A percentile compares a stretch with the other conserved stretches of the same genome.
Conservation (phyloP, 2,329 filamentous ascomycete species). For the Chrysoporthe cubensis region DNA sequence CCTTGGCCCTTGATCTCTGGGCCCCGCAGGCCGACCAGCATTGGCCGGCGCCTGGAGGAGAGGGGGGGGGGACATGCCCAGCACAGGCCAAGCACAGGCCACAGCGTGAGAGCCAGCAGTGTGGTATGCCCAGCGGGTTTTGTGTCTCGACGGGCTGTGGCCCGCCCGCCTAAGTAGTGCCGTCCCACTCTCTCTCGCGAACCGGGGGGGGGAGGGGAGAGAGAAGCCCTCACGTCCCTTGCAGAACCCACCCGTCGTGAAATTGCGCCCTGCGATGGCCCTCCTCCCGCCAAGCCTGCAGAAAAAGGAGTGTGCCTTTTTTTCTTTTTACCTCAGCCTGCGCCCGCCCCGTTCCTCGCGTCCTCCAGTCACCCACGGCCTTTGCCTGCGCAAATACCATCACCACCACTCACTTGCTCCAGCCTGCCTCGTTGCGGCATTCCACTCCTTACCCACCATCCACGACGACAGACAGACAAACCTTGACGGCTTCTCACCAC, state of each 20-base stretch:
- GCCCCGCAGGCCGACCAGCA: slow-evolving; percentile 1
- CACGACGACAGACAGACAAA: neutral
- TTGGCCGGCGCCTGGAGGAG: neutral
- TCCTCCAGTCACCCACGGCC: neutral
- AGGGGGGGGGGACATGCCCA: too few species aligned
- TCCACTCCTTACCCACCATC: slow-evolving; percentile 22
- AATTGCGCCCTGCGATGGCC: slow-evolving; percentile 22
- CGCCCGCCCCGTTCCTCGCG: slow-evolving; percentile 9
- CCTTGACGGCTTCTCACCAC: neutral
- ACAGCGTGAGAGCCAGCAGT: too few species aligned
- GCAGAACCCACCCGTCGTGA: slow-evolving; percentile 24
- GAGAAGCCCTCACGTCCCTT: slow-evolving; percentile 15
- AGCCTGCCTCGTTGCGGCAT: slow-evolving; percentile 28
- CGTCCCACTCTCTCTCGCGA: slow-evolving; percentile 1
- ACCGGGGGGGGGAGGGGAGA: too few species aligned
- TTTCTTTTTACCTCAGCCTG: slow-evolving; percentile 1
- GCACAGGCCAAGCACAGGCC: neutral
- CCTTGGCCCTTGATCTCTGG: slow-evolving; percentile 7
- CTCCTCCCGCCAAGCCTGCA: neutral
- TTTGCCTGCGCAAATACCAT: slow-evolving; percentile 2
- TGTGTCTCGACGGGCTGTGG: too few species aligned
- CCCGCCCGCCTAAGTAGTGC: neutral
- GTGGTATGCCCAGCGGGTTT: too few species aligned
- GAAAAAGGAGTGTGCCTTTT: slow-evolving; percentile 18
- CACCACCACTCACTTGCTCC: slow-evolving; percentile 9